Base-by-base conservation (phyloP, 371 early-diverging fungal genomes). In the Homolaphlyctis polyrhiza region DNA sequence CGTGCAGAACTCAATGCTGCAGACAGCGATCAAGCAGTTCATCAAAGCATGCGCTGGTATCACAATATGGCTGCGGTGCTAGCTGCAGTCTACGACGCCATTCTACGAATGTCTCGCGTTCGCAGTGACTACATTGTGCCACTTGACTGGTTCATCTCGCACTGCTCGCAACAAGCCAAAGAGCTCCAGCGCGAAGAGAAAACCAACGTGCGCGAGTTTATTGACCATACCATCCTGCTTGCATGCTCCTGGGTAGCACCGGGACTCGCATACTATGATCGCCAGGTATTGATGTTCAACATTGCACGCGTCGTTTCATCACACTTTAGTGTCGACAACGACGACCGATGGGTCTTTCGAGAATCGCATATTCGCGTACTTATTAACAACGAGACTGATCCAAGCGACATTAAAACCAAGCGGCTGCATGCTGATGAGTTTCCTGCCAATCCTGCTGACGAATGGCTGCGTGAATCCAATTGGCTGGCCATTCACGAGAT, bases 371-470 rank as follows among this genome's bases (percentile, higher is more conserved):
- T 35, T 8, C 32, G 43, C 23, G 60, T 60, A 32, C 34, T 66
- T 8, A 47, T 66, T 21, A 55, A 48, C 57, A 48, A 23, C 27
- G 57, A 4, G 47, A 49, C 48, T 28, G n/a, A 48, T 52, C 11
- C 55, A 28, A 32, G 5, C 6, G 29, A 34, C 1, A 57, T 30
- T 18, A 14, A 16, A 14, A 27, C 49, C 0, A 64, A 16, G 5
- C 49, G 25, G 33, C 23, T 16, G 27, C 60, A 61, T 8, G 27
- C 29, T 1, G 52, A 66, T 48, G 60, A 60, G 47, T 64, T 39
- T 62, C 57, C 57, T 5, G 16, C 58, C n/a, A 71, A 71, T 33
- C 68, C 71, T 16, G 25, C 69, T 23, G 16, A 59, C 1, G 54
- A 59, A 13, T 71, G 66, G 66, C 45, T 71, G 1, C 14, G 25